Evolutionary conservation across 441 rosid species (phyloP).

Genomic region (Bocquillonia castaneifolia): DNA sequence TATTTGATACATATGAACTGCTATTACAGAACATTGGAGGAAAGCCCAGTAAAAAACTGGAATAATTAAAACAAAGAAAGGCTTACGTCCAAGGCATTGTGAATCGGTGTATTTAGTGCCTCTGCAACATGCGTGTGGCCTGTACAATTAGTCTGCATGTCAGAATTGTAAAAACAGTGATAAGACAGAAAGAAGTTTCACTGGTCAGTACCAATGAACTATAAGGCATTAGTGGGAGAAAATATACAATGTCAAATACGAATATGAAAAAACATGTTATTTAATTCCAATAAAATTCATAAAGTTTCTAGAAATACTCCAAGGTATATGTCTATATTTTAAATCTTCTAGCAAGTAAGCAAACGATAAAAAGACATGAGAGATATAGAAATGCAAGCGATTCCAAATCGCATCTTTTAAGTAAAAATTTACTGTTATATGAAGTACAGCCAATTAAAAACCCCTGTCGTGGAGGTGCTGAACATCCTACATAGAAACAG

Average conservation of each 20-base stretch:
- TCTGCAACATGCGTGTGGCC: constrained; percentile 99
- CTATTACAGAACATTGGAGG: too few relatives aligned
- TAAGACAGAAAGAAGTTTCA: background rate
- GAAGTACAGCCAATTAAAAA: background rate
- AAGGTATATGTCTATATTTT: background rate
- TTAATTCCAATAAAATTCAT: too few relatives aligned
- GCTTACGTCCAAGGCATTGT: constrained; percentile 99
- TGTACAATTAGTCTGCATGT: constrained; percentile 15
- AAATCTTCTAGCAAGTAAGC: background rate
- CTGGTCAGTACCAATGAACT: background rate
- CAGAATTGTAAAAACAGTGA: constrained; percentile 16
- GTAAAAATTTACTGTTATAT: background rate
- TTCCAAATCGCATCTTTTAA: background rate
- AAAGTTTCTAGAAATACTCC: background rate
- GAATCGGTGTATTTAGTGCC: constrained; percentile 74
- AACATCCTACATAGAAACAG: background rate
- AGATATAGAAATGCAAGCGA: background rate
- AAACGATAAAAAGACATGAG: background rate
- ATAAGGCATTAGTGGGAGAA: background rate
- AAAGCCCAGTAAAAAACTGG: background rate
- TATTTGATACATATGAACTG: too few relatives aligned
- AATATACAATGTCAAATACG: too few relatives aligned
- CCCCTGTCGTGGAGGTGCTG: background rate
- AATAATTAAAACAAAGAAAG: constrained; percentile 19
- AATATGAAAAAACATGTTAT: too few relatives aligned